phyloP scores from a whole-genome alignment of 192 early-diverging fungal genomes.

The Coemansia sp. region DNA sequence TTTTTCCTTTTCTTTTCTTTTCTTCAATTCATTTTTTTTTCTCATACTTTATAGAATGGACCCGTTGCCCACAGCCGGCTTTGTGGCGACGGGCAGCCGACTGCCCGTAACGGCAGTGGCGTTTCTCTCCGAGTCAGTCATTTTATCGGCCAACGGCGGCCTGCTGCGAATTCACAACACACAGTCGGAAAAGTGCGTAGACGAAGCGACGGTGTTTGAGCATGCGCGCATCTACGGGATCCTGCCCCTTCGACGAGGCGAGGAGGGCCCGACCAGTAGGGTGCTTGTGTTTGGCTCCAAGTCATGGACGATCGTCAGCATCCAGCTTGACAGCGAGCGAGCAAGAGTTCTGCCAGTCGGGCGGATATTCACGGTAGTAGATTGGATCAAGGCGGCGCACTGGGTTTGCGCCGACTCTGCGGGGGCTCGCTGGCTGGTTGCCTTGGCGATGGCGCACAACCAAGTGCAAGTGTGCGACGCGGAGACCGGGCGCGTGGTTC shows the following conservation, averaged over 20 bases:
- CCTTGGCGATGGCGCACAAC: constrained; percentile 75
- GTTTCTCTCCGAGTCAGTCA: constrained; percentile 31
- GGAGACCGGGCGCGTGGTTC: constrained; percentile 10
- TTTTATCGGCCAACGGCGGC: constrained; percentile 50
- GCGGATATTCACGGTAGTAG: constrained; percentile 40
- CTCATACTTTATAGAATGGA: not conserved
- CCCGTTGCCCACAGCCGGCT: not conserved
- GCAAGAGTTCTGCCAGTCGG: too few relatives aligned
- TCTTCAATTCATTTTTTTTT: not conserved
- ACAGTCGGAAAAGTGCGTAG: not conserved
- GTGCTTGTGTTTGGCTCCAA: constrained; percentile 57
- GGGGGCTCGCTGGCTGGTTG: constrained; percentile 23
- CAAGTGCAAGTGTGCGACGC: constrained; percentile 61
- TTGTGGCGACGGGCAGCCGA: constrained; percentile 8
- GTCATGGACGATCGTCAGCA: constrained; percentile 27
- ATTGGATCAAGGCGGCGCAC: constrained; percentile 79
- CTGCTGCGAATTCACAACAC: constrained; percentile 38
- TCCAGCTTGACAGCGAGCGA: not conserved
- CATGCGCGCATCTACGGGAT: constrained; percentile 52
- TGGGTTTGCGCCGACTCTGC: constrained; percentile 54
- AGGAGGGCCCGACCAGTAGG: not conserved
- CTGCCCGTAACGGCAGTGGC: constrained; percentile 47
- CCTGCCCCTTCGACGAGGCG: not conserved
- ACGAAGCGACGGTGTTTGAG: constrained; percentile 15
- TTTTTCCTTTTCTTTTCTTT: not conserved